Base-by-base conservation (phyloP, 371 early-diverging fungal species). In the Capillidium heterosporum region DNA sequence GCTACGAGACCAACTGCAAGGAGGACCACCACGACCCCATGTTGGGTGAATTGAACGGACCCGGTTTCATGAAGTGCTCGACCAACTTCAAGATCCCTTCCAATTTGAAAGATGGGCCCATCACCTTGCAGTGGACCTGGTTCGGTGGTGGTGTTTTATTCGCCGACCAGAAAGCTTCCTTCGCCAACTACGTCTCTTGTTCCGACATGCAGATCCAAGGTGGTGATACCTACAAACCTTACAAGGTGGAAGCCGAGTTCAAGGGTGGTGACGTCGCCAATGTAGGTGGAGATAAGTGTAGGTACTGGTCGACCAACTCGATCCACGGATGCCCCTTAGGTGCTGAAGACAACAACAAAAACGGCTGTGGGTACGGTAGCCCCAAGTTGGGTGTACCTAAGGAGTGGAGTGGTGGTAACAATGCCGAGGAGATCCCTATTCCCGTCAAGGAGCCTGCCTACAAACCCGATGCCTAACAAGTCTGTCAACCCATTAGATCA, bases 111-210 rank as follows among this genome's bases (percentile, higher is more conserved):
- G 75, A 79, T 56, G 75, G 72, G 39, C 64, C 63, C 5, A 68
- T 61, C 19, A 78, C 80, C 2, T 59, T 79, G 15, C 79, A 78
- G 50, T 76, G 77, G 78, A 62, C 72, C 24, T 76, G 77, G 77
- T 77, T 69, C 53, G 79, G 79, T 21, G 52, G 52, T 21, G 52
- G 52, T 51, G 35, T 51, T n/a, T 39, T 32, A 7, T 51, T 17
- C 24, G 77, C 73, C 15, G 80, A 74, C 4, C 65, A 74, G 32
- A 74, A 70, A 56, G 71, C 76, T 59, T 74, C 73, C 10, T 78
- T 76, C 7, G 75, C 67, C 3, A 60, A 78, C 39, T 77, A 74
- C 57, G 76, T 74, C 40, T 62, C 69, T 29, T 77, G 77, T 61
- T 61, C 69, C 0, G 76, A 77, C 54, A 66, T 74, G 47, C 56